Evolutionary conservation across 2,329 filamentous ascomycete species (phyloP), one percentile per base, ranked within the genome.

Genomic region (Zymoseptoria pseudotritici): DNA sequence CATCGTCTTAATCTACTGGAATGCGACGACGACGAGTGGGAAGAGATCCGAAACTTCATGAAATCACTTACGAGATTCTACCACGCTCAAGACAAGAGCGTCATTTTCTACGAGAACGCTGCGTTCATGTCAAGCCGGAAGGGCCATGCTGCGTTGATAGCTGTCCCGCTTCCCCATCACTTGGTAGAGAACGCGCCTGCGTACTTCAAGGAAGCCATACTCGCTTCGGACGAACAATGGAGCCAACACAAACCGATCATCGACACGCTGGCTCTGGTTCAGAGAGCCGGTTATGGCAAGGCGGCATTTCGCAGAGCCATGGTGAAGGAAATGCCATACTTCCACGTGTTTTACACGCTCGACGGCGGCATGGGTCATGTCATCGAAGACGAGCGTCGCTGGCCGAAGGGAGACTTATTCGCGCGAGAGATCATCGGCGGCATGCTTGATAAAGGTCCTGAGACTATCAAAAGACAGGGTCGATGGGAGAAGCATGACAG

Each of bases 11-110:
- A 97, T 73, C 84, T 99, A 0, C 79, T 99, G n/a, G 93, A 97
- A 74, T 99, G 94, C 74, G 93, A 97, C 74, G 93, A 99, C 71
- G 94, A 99, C 71, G 94, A 99, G 73, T 99, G 95, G 95, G 94
- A 99, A 72, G 94, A 99, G 75, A 87, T 99, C 5, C 89, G 94
- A 65, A 99, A 99, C 74, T 99, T 99, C 72, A 97, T 97, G 93
- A 99, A 99, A 78, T 89, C 86, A 60, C 81, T 99, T 20, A 97
- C 89, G 4, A 86, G 93, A 52, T 88, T 97, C 84, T 99, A 97
- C 75, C 91, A 96, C 76, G 89, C 92, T 51, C 91, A 95, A 74
- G 91, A 92, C 10, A 88, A 90, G 56, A 90, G 94, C 68, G 92
- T 97, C 9, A 79, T 99, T 63, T 99, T 99, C 77, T 99, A 99